Conservation (phyloP, 257 asterid genomes). For the Primulina tabacum region DNA sequence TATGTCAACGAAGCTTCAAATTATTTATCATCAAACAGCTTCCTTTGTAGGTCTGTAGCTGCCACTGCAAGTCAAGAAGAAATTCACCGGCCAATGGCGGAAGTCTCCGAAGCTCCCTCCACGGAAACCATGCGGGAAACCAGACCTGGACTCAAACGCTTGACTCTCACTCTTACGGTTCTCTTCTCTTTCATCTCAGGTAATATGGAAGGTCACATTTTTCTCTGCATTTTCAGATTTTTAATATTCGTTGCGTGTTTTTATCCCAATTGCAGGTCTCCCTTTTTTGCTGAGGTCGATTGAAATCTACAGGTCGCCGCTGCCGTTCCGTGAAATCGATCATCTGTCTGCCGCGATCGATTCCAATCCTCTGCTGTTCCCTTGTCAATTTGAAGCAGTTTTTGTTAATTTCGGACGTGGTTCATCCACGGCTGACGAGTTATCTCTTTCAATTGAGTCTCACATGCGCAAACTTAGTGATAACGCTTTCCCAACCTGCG, state of each 20-base stretch:
- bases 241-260: not conserved
- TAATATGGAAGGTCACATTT: slow-evolving; percentile 9
- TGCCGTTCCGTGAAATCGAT: slow-evolving; percentile 52
- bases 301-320: slow-evolving; percentile 84
- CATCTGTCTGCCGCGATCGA: slow-evolving; percentile 45
- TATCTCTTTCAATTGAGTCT: slow-evolving; percentile 42
- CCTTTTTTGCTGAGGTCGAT: slow-evolving; percentile 72
- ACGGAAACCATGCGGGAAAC: slow-evolving; percentile 61
- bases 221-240: not conserved
- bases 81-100: slow-evolving; percentile 47
- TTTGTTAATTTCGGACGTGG: slow-evolving; percentile 40
- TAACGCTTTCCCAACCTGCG: slow-evolving; percentile 42
- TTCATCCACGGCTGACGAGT: slow-evolving; percentile 35
- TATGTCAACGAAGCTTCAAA: too few species aligned
- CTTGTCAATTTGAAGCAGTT: slow-evolving; percentile 70
- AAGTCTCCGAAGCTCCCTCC: slow-evolving; percentile 41
- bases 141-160: slow-evolving; percentile 77
- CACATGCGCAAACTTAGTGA: slow-evolving; percentile 27
- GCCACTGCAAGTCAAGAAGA: not conserved
- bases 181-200: slow-evolving; percentile 74
- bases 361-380: slow-evolving; percentile 52
- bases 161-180: slow-evolving; percentile 65
- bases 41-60: too few species aligned
- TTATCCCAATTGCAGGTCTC: slow-evolving; percentile 43
- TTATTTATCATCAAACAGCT: too few species aligned